phyloP scores from a whole-genome alignment of 768 basidiomycete species.

The Boletus rubroflammeus region DNA sequence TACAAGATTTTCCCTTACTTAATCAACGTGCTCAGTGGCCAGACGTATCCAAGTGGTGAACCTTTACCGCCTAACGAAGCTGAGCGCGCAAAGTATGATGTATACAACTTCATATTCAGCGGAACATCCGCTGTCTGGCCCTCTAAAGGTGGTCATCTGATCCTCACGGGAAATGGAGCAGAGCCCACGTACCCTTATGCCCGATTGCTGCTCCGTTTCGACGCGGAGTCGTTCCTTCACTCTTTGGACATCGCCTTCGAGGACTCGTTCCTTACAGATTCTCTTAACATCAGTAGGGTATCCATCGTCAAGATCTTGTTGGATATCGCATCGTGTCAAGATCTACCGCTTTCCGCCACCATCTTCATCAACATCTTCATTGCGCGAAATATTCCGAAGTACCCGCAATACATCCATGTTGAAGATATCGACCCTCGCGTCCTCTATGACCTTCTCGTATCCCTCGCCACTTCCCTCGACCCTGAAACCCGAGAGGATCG shows the following conservation, averaged over 20 bases:
- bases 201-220: constrained; percentile 78
- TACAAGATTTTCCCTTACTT: constrained; percentile 93
- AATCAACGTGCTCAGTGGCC: constrained; percentile 72
- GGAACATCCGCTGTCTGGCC: constrained; percentile 82
- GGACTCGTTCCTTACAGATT: constrained; percentile 81
- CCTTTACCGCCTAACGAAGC: constrained; percentile 64
- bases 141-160: constrained; percentile 64
- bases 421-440: constrained; percentile 52
- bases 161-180: constrained; percentile 67
- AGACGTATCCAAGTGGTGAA: constrained; percentile 83
- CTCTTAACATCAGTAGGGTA: constrained; percentile 65
- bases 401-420: constrained; percentile 70
- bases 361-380: constrained; percentile 95
- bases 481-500: constrained; percentile 84
- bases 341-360: constrained; percentile 55
- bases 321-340: constrained; percentile 60
- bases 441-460: constrained; percentile 72
- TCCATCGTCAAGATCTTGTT: constrained; percentile 80
- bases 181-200: constrained; percentile 92
- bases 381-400: constrained; percentile 95
- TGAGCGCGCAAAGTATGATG: constrained; percentile 59
- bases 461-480: constrained; percentile 74
- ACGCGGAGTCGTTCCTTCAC: constrained; percentile 92
- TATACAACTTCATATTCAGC: constrained; percentile 83
- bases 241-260: constrained; percentile 94